Evolutionary conservation across 306 rosid species (phyloP), one percentile per base, ranked within the genome.

Genomic region (Vachellia pachyceras): DNA sequence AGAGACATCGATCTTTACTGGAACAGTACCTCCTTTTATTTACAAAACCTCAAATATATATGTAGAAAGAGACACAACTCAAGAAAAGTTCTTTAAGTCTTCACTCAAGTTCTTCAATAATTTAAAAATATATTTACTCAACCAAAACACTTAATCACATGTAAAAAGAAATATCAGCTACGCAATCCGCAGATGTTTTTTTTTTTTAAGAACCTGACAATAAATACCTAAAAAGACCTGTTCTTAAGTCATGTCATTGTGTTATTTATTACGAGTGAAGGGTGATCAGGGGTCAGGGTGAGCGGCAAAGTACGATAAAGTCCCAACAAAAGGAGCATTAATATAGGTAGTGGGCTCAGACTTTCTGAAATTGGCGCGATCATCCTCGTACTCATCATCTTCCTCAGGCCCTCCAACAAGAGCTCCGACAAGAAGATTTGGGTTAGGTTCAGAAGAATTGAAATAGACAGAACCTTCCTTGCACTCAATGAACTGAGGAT

Each of bases 271-370:
- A 50, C 57, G 22, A 89, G 79, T 49, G 72, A 44, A 3, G 18
- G 5, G 5, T 0, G 25, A 54, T 69, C 36, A 58, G 23, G 72
- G 80, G 80, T 76, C 45, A 44, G 94, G 94, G 77, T 94, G 89
- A 52, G 92, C 95, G 46, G 77, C 85, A 68, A 94, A 89, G 80
- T 85, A 92, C 0, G 98, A 92, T 42, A 92, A 84, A 17, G 66
- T 92, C 14, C 98, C 98, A 25, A 94, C 91, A 78, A 94, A 94
- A 0, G 98, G 98, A 49, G 98, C 98, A 68, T 94, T 94, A 35
- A 94, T 94, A 37, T 92, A 94, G 0, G 98, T 94, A 1, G 98
- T 94, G 0, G 98, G 98, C 80, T 94, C 98, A 0, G 97, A 94
- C 49, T 88, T 87, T 71, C 84, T 87, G 57, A 85, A 92, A 86